Conservation (phyloP, 176 grass and related monocot genomes). For the Calamus simplicifolius region DNA sequence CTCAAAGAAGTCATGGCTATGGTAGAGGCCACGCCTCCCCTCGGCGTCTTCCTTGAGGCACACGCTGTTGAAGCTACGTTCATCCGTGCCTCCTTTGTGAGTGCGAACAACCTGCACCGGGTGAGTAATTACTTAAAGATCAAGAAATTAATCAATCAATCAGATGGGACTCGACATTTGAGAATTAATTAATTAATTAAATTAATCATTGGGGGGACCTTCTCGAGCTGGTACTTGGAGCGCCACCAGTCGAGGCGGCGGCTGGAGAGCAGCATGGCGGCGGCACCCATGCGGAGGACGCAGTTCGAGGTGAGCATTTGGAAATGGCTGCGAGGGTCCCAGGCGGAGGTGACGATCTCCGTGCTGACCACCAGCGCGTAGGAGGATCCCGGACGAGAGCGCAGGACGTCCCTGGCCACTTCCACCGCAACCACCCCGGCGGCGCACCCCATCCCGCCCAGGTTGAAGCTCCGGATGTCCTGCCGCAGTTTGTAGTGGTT, state of each 20-base stretch:
- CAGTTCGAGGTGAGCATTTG: background rate
- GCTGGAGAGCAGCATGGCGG: constrained; percentile 1
- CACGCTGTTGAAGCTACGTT: too few relatives aligned
- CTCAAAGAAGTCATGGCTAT: too few relatives aligned
- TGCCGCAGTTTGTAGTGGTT: constrained; percentile 1
- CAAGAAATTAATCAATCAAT: too few relatives aligned
- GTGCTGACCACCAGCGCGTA: background rate
- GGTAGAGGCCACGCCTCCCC: too few relatives aligned
- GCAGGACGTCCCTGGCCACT: background rate
- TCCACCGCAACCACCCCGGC: background rate
- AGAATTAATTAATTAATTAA: too few relatives aligned
- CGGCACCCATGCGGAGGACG: background rate
- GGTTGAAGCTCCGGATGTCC: background rate
- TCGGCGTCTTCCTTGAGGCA: too few relatives aligned
- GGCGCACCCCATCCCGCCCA: background rate
- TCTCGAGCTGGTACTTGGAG: background rate
- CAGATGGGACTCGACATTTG: too few relatives aligned
- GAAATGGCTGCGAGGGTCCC: background rate
- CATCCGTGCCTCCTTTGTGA: too few relatives aligned
- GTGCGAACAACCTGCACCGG: too few relatives aligned
- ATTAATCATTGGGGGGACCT: background rate
- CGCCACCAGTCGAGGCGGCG: too few relatives aligned
- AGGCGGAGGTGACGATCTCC: background rate
- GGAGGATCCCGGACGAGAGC: background rate
- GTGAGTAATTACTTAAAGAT: too few relatives aligned